These are phyloP conservation scores for Pseudogymnoascus sp. DNA, from an alignment of 2,329 filamentous ascomycete genomes.

Conservation along the genomic window DNA sequence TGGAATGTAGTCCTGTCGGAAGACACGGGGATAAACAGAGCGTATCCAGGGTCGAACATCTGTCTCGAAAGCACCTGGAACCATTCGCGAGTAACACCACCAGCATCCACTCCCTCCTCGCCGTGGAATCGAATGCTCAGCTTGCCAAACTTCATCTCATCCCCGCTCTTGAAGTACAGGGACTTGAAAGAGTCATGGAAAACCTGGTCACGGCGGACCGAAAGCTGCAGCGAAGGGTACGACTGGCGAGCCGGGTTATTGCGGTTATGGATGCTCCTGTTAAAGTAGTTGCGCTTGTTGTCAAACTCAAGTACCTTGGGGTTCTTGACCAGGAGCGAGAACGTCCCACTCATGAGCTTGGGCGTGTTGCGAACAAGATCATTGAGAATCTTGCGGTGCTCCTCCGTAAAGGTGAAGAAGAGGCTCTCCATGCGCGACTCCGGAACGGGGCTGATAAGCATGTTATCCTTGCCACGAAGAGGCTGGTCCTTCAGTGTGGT, in stretches of 20 bases:
- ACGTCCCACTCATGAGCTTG: slow-evolving; percentile 96
- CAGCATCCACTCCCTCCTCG: slow-evolving; percentile 95
- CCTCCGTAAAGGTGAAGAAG: slow-evolving; percentile 96
- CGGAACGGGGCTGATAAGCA: slow-evolving; percentile 66
- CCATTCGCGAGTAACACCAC: slow-evolving; percentile 96
- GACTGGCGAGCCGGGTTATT: slow-evolving; percentile 61
- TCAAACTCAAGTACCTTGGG: slow-evolving; percentile 98
- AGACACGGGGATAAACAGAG: slow-evolving; percentile 90
- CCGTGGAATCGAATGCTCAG: slow-evolving; percentile 95
- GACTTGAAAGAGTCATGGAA: slow-evolving; percentile 98
- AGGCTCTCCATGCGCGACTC: slow-evolving; percentile 77
- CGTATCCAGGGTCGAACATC: slow-evolving; percentile 99
- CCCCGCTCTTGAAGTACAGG: slow-evolving; percentile 92
- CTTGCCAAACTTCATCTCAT: slow-evolving; percentile 99
- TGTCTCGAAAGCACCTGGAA: slow-evolving; percentile 95
- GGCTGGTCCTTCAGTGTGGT: slow-evolving; percentile 48
- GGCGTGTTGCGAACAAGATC: slow-evolving; percentile 95
- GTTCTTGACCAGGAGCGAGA: slow-evolving; percentile 92
- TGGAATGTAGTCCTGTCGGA: slow-evolving; percentile 98
- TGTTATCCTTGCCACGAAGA: slow-evolving; percentile 50
- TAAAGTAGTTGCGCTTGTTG: slow-evolving; percentile 99
- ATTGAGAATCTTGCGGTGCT: slow-evolving; percentile 94
- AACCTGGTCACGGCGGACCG: slow-evolving; percentile 85
- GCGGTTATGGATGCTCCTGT: slow-evolving; percentile 75
- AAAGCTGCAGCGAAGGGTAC: slow-evolving; percentile 68